Conservation (phyloP, 495 filamentous ascomycete genomes). For the Aspergillus leporis region DNA sequence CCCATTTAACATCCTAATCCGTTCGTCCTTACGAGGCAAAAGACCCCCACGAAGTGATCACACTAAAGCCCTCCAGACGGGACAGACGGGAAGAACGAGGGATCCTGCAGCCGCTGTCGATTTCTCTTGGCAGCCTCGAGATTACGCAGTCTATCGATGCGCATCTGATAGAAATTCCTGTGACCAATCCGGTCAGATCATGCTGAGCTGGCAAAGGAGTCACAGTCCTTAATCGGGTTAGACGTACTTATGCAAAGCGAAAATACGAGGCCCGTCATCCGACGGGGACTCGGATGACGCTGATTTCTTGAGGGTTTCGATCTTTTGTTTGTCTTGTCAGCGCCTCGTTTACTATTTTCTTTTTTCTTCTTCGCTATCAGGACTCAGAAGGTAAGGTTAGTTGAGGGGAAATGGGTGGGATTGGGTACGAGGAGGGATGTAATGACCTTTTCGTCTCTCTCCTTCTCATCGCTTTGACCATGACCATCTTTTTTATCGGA, state of each 20-base stretch:
- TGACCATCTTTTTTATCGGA: background rate
- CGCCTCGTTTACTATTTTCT: background rate
- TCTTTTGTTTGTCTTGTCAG: conserved; percentile 23
- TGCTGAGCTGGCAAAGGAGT: conserved; percentile 3
- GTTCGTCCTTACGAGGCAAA: background rate
- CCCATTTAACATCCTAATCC: background rate
- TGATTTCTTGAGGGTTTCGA: conserved; percentile 39
- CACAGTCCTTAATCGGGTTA: conserved; percentile 1
- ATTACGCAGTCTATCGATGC: conserved; percentile 75
- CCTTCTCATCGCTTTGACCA: conserved; percentile 43
- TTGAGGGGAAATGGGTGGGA: background rate
- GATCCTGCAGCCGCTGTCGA: conserved; percentile 76
- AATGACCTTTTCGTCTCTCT: conserved; percentile 58
- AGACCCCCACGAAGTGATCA: background rate
- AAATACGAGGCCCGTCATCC: conserved; percentile 68
- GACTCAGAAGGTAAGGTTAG: background rate
- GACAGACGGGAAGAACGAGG: conserved; percentile 79
- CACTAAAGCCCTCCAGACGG: conserved; percentile 63
- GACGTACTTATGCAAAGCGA: conserved; percentile 78
- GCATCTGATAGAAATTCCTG: conserved; percentile 85
- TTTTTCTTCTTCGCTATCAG: background rate
- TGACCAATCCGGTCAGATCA: conserved; percentile 7
- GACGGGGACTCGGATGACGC: conserved; percentile 26
- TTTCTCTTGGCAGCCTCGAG: conserved; percentile 80
- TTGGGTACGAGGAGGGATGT: conserved; percentile 3